Percentiles rank a stretch among this genome's conserved stretches.
These are phyloP conservation scores for Cryptococcus sp. DNA, from an alignment of 1,284 basidiomycete genomes.

Conservation along the genomic window DNA sequence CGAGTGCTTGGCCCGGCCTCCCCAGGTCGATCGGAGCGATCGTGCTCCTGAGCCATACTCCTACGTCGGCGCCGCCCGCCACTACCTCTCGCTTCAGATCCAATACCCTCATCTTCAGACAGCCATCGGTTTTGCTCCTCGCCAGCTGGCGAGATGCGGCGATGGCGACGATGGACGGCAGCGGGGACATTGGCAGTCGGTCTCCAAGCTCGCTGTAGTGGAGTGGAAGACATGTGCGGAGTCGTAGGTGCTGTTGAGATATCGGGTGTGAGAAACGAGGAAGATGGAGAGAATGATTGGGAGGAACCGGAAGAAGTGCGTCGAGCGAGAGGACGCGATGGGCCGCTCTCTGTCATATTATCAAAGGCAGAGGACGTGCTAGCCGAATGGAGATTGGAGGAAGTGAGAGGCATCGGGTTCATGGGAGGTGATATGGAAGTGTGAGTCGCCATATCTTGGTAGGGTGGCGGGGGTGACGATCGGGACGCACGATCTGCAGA, in stretches of 20 bases:
- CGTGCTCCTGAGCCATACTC: slow-evolving; percentile 9
- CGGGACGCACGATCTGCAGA: neutral
- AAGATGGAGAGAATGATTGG: slow-evolving; percentile 4
- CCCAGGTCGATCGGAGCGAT: neutral
- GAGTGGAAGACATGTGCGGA: slow-evolving; percentile 3
- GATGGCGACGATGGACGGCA: slow-evolving; percentile 21
- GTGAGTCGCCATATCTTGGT: neutral
- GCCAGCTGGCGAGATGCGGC: neutral
- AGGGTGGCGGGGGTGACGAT: slow-evolving; percentile 1
- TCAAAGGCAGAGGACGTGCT: neutral
- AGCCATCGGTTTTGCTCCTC: slow-evolving; percentile 40
- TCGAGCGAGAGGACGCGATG: slow-evolving; percentile 5
- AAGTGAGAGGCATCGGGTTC: slow-evolving; percentile 2
- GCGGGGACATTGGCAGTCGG: slow-evolving; percentile 31
- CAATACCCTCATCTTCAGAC: slow-evolving; percentile 43
- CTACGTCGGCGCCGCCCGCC: slow-evolving; percentile 5
- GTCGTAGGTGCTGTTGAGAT: slow-evolving; percentile 20
- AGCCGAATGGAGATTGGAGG: neutral
- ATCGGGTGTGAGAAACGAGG: slow-evolving; percentile 8
- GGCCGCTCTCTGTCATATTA: neutral
- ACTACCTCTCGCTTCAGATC: neutral
- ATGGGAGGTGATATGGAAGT: neutral
- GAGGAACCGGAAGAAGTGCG: slow-evolving; percentile 6
- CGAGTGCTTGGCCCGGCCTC: slow-evolving; percentile 1
- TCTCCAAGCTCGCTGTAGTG: slow-evolving; percentile 22